Percentiles rank a stretch among this genome's conserved stretches.
These are phyloP conservation scores for Silene uniflora DNA, from an alignment of 148 eudicot genomes.

Conservation along the genomic window DNA sequence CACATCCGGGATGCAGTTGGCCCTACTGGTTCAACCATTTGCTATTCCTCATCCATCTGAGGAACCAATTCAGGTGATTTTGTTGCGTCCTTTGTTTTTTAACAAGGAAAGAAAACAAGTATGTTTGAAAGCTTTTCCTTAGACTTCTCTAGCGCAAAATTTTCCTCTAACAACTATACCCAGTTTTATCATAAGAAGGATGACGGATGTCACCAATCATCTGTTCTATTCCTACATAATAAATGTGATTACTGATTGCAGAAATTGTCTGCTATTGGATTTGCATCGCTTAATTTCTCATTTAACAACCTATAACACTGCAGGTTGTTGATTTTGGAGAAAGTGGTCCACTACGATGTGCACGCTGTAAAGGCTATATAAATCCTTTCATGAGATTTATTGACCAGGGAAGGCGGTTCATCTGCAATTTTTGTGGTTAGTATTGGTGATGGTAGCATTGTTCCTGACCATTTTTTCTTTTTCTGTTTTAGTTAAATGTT, in stretches of 20 bases:
- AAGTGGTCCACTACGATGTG: constrained; percentile 94
- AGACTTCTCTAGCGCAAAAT: background rate
- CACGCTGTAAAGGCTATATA: constrained; percentile 98
- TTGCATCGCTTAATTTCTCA: background rate
- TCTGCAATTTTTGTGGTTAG: constrained; percentile 95
- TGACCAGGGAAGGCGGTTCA: constrained; percentile 87
- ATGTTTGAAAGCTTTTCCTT: background rate
- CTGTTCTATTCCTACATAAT: background rate
- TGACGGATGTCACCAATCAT: background rate
- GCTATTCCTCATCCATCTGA: constrained; percentile 97
- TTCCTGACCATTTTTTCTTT: background rate
- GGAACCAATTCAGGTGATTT: constrained; percentile 74
- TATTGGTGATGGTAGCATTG: background rate
- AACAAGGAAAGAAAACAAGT: background rate
- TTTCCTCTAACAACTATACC: background rate
- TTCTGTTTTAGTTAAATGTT: background rate
- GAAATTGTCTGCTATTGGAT: background rate
- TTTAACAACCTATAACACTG: constrained; percentile 6
- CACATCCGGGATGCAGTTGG: constrained; percentile 94
- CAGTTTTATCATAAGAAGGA: background rate
- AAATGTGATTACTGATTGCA: background rate
- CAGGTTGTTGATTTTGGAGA: constrained; percentile 95
- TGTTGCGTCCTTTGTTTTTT: background rate
- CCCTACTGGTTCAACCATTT: constrained; percentile 87
- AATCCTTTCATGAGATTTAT: constrained; percentile 95